phyloP scores from a whole-genome alignment of 2,329 filamentous ascomycete species.

The Chalaropsis thielavioides region DNA sequence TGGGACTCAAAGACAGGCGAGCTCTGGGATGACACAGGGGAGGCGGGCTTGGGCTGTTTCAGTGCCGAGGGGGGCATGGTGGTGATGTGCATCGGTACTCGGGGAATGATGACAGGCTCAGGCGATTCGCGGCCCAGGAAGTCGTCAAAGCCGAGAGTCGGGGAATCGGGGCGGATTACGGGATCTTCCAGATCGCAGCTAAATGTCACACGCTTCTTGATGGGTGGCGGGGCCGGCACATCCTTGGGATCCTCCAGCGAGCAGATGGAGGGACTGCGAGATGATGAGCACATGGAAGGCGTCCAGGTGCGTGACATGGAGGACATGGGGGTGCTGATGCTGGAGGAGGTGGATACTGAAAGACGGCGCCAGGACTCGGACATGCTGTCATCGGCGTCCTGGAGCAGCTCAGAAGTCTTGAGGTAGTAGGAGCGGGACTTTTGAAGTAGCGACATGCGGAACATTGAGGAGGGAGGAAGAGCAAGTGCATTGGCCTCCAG shows the following conservation, averaged over 20 bases:
- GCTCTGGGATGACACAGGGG: constrained; percentile 1
- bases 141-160: constrained; percentile 43
- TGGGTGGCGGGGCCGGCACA: constrained; percentile 9
- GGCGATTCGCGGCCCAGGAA: constrained; percentile 21
- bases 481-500: constrained; percentile 41
- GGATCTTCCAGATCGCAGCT: constrained; percentile 29
- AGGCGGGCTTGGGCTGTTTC: constrained; percentile 15
- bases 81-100: constrained; percentile 15
- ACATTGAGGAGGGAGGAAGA: constrained; percentile 32
- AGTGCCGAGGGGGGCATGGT: constrained; percentile 16
- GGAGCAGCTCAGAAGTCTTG: constrained; percentile 34
- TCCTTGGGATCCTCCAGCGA: constrained; percentile 25
- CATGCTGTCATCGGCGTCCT: constrained; percentile 32
- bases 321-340: constrained; percentile 33
- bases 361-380: constrained; percentile 28
- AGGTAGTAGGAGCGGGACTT: constrained; percentile 40
- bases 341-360: constrained; percentile 26
- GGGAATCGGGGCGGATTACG: constrained; percentile 43
- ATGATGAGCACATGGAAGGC: constrained; percentile 33
- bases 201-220: constrained; percentile 30
- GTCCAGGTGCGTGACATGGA: constrained; percentile 33
- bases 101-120: constrained; percentile 16
- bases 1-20: constrained; percentile 9
- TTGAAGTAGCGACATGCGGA: constrained; percentile 34
- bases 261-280: constrained; percentile 33